phyloP scores from a whole-genome alignment of 2,329 filamentous ascomycete species.

The Fusarium xyrophilum region DNA sequence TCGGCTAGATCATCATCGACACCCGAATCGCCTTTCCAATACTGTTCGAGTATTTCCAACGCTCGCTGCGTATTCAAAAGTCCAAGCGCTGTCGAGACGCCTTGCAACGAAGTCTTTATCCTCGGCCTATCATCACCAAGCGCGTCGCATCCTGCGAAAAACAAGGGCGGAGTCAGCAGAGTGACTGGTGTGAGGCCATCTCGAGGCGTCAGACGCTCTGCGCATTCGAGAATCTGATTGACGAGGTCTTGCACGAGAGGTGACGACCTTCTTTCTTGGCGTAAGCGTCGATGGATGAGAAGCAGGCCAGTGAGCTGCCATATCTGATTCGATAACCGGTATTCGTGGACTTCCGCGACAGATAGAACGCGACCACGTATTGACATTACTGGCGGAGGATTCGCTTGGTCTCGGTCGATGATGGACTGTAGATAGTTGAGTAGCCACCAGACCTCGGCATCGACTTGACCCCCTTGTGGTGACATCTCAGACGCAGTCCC shows the following conservation, averaged over 20 bases:
- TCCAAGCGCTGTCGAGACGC: conserved; percentile 18
- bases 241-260: conserved; percentile 13
- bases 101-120: conserved; percentile 21
- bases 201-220: conserved; percentile 22
- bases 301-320: conserved; percentile 29
- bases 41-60: conserved; percentile 22
- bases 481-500: background rate
- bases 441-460: conserved; percentile 17
- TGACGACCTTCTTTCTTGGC: conserved; percentile 13
- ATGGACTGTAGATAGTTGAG: conserved; percentile 19
- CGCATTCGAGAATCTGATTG: background rate
- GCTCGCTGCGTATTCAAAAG: conserved; percentile 23
- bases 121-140: conserved; percentile 13
- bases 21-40: conserved; percentile 17
- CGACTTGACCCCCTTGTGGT: background rate
- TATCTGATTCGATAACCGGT: conserved; percentile 28
- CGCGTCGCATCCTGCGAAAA: conserved; percentile 28
- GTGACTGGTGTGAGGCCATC: conserved; percentile 28
- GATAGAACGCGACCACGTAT: conserved; percentile 11
- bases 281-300: conserved; percentile 24
- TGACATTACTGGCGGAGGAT: conserved; percentile 24
- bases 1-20: conserved; percentile 22
- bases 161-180: conserved; percentile 20
- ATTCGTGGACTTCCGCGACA: conserved; percentile 19
- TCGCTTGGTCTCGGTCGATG: conserved; percentile 13